phyloP scores from a whole-genome alignment of 2,329 filamentous ascomycete genomes.

The Exophiala sideris region DNA sequence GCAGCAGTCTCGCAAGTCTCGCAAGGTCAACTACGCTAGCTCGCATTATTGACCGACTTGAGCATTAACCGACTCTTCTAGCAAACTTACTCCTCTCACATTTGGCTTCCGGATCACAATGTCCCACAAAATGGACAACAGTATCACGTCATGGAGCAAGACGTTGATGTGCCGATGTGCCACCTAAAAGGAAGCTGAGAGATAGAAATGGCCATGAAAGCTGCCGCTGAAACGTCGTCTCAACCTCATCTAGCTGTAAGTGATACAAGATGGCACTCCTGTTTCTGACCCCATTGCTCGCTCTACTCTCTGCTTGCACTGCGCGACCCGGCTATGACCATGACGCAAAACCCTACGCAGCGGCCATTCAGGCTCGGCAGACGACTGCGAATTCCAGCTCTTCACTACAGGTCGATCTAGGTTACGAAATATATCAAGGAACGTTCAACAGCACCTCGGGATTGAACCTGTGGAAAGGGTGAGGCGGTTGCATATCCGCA shows the following conservation, averaged over 20 bases:
- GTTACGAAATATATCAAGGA: conserved; percentile 48
- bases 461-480: conserved; percentile 49
- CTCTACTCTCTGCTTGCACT: background rate
- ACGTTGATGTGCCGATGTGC: too few relatives aligned
- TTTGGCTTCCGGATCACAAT: too few relatives aligned
- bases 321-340: conserved; percentile 2
- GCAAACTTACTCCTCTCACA: too few relatives aligned
- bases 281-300: background rate
- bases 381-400: conserved; percentile 5
- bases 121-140: too few relatives aligned
- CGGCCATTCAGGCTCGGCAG: conserved; percentile 8
- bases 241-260: background rate
- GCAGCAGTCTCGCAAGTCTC: too few relatives aligned
- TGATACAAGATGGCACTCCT: background rate
- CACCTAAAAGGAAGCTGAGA: too few relatives aligned
- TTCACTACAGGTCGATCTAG: conserved; percentile 41
- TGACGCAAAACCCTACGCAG: conserved; percentile 9
- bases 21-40: too few relatives aligned
- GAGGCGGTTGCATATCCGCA: conserved; percentile 15
- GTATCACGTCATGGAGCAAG: too few relatives aligned
- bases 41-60: too few relatives aligned
- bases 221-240: too few relatives aligned
- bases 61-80: too few relatives aligned
- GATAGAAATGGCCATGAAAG: too few relatives aligned
- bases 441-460: conserved; percentile 37